Evolutionary conservation across 2,329 filamentous ascomycete genomes (phyloP), one percentile per base, ranked within the genome.

Genomic region (Hypoxylon sp.): DNA sequence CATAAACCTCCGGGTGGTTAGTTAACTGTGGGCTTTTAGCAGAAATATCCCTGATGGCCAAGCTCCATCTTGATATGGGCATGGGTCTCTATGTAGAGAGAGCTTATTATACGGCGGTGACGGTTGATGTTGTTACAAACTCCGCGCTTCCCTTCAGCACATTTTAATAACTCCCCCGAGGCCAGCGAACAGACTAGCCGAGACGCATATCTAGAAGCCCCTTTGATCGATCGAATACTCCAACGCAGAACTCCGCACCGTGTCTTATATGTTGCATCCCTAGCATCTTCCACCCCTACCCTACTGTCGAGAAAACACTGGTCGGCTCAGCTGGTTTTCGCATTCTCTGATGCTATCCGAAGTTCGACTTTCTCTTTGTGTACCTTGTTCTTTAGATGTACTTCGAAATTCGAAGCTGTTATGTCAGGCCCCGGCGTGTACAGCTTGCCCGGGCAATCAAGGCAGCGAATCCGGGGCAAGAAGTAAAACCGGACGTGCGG

Each of bases 381-480:
- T 57, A 86, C 84, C 46, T 92, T 88, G 79, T 97, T 98, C 79
- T 91, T 93, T 52, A 98, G 84, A 81, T 99, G 96, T 1, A 97
- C 89, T 80, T 97, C 93, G 70, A 99, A 99, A 76, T 97, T 97
- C 49, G 90, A 90, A 4, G 95, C 92, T 2, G 93, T 94, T 78
- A 87, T 91, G 23, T 91, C 93, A 0, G 94, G 93, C 0, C 94
- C 93, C 0, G 94, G 93, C 0, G 94, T 97, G 80, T 99, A 99
- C 10, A 97, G 84, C 80, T 98, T 98, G 30, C 93, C 93, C 0
- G 93, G 93, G 78, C 96, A 98, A 79, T 99, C 96, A 50, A 91
- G 88, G 79, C 96, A 99, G 64, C 93, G 87, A 70, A 99, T 98
- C 55, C 96, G 87, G 7, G 96, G 96, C 53, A 97, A 84, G 80